phyloP scores from a whole-genome alignment of 2,329 filamentous ascomycete species.

The Paraconiothyrium brasiliense region DNA sequence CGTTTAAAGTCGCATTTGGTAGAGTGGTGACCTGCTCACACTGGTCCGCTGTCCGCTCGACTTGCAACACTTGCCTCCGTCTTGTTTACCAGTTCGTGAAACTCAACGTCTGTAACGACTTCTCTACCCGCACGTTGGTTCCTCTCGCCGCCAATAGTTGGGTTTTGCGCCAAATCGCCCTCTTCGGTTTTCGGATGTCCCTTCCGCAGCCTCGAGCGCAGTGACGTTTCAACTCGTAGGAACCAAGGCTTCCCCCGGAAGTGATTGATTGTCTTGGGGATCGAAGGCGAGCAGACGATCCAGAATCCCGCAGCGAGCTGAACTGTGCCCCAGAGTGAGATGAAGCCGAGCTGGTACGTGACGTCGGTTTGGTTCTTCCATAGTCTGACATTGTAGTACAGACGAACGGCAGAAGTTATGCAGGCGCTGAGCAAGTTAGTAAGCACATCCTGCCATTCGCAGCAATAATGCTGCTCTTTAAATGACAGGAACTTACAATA shows the following conservation, averaged over 20 bases:
- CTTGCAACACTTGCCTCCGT: not conserved
- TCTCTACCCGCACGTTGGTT: not conserved
- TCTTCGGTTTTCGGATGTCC: not conserved
- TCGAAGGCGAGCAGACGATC: not conserved
- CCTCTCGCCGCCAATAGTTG: not conserved
- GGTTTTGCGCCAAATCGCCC: not conserved
- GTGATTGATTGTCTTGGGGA: not conserved
- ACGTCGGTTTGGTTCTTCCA: constrained; percentile 2
- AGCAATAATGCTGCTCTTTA: no score
- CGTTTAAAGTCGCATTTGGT: no score
- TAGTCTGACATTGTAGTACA: constrained; percentile 7
- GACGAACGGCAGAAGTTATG: constrained; percentile 7
- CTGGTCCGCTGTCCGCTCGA: not conserved
- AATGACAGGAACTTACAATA: not conserved
- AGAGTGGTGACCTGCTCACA: no score
- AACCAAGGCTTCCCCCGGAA: not conserved
- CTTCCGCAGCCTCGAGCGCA: not conserved
- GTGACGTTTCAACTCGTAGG: not conserved
- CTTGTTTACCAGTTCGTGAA: not conserved
- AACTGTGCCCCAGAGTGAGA: constrained; percentile 1
- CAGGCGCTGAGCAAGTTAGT: not conserved
- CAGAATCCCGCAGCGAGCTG: constrained; percentile 3
- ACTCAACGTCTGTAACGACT: constrained; percentile 1
- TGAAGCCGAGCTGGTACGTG: constrained; percentile 1
- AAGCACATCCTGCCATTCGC: not conserved